Percentiles rank a stretch among this genome's conserved stretches.
Evolutionary conservation across 2,329 filamentous ascomycete species (phyloP).

Genomic region (Pseudogymnoascus pannorum): DNA sequence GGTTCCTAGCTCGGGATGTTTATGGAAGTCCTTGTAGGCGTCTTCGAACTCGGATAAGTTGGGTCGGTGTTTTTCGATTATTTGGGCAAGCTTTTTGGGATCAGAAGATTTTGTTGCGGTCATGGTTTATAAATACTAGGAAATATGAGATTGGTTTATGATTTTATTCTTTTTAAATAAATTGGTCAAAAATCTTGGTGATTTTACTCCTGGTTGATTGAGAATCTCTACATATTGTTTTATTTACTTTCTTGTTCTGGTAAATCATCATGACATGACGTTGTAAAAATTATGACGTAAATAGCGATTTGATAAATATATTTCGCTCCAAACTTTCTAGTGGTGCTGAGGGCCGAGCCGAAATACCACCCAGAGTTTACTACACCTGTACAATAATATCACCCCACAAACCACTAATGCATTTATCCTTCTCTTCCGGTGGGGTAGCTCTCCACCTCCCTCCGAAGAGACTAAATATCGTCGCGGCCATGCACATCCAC

Average conservation of each 20-base stretch:
- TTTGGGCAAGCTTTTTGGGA: background rate
- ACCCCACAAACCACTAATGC: background rate
- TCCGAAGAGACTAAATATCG: no score
- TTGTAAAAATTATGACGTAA: constrained; percentile 2
- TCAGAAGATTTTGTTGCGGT: background rate
- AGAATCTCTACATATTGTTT: background rate
- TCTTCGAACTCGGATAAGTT: background rate
- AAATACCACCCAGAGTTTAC: background rate
- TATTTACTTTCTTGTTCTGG: background rate
- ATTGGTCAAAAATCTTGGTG: background rate
- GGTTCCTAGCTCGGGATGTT: background rate
- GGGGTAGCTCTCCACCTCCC: no score
- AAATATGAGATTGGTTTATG: background rate
- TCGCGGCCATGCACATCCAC: background rate
- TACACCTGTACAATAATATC: background rate
- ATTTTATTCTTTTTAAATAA: background rate
- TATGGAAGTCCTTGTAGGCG: background rate
- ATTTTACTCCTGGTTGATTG: background rate
- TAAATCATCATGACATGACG: constrained; percentile 1
- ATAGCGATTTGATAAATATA: constrained; percentile 1
- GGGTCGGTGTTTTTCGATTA: background rate
- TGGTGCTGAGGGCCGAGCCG: background rate
- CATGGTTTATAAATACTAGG: background rate
- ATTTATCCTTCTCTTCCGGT: no score
- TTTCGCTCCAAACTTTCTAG: background rate